Evolutionary conservation across 768 basidiomycete species (phyloP), one percentile per base, ranked within the genome.

Genomic region (Imleria badia): DNA sequence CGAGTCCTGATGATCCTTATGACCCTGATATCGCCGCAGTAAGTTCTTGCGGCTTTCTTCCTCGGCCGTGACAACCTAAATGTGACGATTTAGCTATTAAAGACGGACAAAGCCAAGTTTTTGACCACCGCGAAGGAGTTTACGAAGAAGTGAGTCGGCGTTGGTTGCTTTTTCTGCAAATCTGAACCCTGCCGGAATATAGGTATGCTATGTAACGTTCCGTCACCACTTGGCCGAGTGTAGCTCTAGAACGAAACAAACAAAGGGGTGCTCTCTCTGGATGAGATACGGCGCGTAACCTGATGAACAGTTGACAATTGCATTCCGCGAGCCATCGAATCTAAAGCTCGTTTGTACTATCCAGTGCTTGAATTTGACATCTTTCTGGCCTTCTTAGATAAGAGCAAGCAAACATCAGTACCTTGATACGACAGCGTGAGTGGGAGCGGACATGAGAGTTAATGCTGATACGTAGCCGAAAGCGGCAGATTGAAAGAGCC

Each of bases 11-110:
- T 63, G 91, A 94, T 66, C 91, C 91, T 1, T 94, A 91, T 63
- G 89, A 92, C 64, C 87, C 91, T 29, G 90, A 92, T 1, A 89
- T 92, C 60, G 91, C 91, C 35, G 86, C 85, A 31, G 88, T 93
- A 66, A 51, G 86, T 73, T 29, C n/a, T 51, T 43, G 42, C 22
- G 5, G 41, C 34, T 43, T 42, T 15, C 54, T 40, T 5, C 33
- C n/a, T 39, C 22, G 23, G 17, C 22, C 5, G 51, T 47, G 48
- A 48, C 44, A 7, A 34, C 48, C 34, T 52, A 56, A 23, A 48
- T 19, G 31, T 44, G 29, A 38, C 15, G 45, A 7, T 48, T 11
- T 64, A 93, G 90, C 70, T 84, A 47, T 66, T 94, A 60, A 92
- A 91, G 80, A 84, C 83, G 62, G 88, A 94, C 66, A 84, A 82